phyloP scores from a whole-genome alignment of 495 filamentous ascomycete species.

The Annulohypoxylon maeteangense region DNA sequence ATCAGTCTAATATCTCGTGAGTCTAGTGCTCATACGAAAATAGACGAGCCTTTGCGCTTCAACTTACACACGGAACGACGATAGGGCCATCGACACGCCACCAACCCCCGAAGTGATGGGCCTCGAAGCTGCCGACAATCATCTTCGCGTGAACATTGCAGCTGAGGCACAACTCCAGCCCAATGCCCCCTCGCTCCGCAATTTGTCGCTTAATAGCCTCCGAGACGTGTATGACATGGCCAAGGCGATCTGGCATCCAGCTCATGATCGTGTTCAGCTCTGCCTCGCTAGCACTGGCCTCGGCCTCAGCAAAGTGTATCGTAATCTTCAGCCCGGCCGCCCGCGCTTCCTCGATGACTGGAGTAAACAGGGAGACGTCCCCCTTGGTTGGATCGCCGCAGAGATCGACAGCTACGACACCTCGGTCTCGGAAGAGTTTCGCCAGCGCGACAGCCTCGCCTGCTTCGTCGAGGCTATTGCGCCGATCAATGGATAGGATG shows the following conservation, averaged over 20 bases:
- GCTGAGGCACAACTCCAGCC: constrained; percentile 80
- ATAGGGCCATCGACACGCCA: constrained; percentile 51
- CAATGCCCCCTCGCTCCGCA: constrained; percentile 58
- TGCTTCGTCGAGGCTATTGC: constrained; percentile 66
- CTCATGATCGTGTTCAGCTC: constrained; percentile 72
- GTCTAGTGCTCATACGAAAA: not conserved
- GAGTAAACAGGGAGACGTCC: constrained; percentile 65
- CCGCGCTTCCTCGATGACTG: constrained; percentile 67
- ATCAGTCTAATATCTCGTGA: constrained; percentile 71
- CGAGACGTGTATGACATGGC: constrained; percentile 81
- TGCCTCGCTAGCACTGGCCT: constrained; percentile 57
- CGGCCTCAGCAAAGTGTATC: constrained; percentile 81
- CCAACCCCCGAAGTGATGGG: constrained; percentile 82
- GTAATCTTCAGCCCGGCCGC: constrained; percentile 67
- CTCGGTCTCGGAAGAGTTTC: constrained; percentile 59
- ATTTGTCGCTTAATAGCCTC: constrained; percentile 68
- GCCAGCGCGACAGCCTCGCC: constrained; percentile 71
- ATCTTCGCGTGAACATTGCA: constrained; percentile 85
- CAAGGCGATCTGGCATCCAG: constrained; percentile 75
- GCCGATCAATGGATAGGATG: constrained; percentile 81
- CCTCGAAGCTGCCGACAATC: constrained; percentile 71
- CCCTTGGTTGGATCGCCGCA: constrained; percentile 79
- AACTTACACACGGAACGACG: constrained; percentile 54
- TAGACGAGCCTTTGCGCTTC: not conserved
- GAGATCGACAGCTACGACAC: constrained; percentile 82